A percentile compares a stretch with the other conserved stretches of the same genome.
phyloP scores from a whole-genome alignment of 768 basidiomycete genomes.

The Suillus sp. region DNA sequence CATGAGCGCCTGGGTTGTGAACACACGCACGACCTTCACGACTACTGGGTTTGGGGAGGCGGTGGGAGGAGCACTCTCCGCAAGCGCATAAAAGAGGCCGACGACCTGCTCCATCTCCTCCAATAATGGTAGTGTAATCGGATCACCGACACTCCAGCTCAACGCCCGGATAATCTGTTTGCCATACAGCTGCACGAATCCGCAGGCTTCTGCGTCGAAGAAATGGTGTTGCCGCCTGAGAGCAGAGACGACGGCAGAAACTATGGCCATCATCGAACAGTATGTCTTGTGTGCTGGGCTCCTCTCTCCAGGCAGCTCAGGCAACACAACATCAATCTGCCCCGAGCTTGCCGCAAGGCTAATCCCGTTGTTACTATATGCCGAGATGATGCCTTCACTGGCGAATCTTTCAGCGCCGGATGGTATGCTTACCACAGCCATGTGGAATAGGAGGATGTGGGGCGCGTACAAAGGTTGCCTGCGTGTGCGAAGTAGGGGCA shows the following conservation, averaged over 20 bases:
- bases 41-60: conserved; percentile 44
- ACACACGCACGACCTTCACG: conserved; percentile 66
- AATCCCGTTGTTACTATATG: conserved; percentile 83
- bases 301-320: conserved; percentile 73
- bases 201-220: conserved; percentile 84
- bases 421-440: conserved; percentile 75
- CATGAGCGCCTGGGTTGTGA: conserved; percentile 65
- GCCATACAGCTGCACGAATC: conserved; percentile 82
- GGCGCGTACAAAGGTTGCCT: conserved; percentile 74
- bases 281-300: conserved; percentile 82
- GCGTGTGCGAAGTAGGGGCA: conserved; percentile 59
- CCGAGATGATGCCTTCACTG: conserved; percentile 75
- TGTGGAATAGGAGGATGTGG: conserved; percentile 83
- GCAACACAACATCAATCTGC: conserved; percentile 61
- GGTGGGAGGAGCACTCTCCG: conserved; percentile 42
- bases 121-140: conserved; percentile 73
- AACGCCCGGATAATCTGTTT: conserved; percentile 77
- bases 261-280: conserved; percentile 80
- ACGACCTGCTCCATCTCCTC: conserved; percentile 85
- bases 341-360: conserved; percentile 77
- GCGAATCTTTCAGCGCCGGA: conserved; percentile 84
- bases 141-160: conserved; percentile 79
- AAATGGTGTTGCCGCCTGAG: conserved; percentile 69
- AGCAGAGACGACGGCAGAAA: conserved; percentile 68
- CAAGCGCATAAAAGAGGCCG: conserved; percentile 75